Base-by-base conservation (phyloP, 2,329 filamentous ascomycete species). In the Cadophora luteo-olivacea region DNA sequence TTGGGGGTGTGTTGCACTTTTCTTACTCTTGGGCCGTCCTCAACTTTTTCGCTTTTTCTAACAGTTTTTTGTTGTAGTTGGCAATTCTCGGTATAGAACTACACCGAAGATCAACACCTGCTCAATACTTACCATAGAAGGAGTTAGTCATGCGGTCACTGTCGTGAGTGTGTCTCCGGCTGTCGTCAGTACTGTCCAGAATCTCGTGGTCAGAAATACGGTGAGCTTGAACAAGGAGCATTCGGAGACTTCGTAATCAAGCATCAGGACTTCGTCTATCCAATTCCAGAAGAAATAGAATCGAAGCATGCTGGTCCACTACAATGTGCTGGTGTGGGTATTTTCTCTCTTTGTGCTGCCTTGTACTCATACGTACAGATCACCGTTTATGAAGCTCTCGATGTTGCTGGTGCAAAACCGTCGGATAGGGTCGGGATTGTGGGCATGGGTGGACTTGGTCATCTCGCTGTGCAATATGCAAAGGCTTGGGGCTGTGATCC, bases 391-490 rank as follows among this genome's bases (percentile, higher is more conserved):
- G 75, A 75, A 66, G 74, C 74, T 12, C 68, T 79, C 25, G 70
- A 74, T 52, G 66, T 70, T 8, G 67, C 64, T 3, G 82, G 80
- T 29, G 65, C 64, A 6, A 74, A 76, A 54, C 71, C 69, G 22
- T 67, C 68, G 4, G 73, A 75, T 57, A 66, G 70, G 51, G 83
- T 88, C 36, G 77, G 75, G 0, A 69, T 79, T 60, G 80, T 89
- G 19, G 88, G 86, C 55, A 81, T 89, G 58, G 83, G 89, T 54
- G 88, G 87, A n/a, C 79, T 89, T 3, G 87, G 87, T 1, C 87
- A 89, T 75, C 77, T 89, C 48, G 87, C 86, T 3, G 86, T 89
- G 66, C 85, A 88, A 70, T 89, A 87, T 72, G 86, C 86, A 0
- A 79, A 82, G 14, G 86, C 86, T 75, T 87, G 88, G 85, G 87